phyloP scores from a whole-genome alignment of 345 rosid species.

The Aquilaria malaccensis region DNA sequence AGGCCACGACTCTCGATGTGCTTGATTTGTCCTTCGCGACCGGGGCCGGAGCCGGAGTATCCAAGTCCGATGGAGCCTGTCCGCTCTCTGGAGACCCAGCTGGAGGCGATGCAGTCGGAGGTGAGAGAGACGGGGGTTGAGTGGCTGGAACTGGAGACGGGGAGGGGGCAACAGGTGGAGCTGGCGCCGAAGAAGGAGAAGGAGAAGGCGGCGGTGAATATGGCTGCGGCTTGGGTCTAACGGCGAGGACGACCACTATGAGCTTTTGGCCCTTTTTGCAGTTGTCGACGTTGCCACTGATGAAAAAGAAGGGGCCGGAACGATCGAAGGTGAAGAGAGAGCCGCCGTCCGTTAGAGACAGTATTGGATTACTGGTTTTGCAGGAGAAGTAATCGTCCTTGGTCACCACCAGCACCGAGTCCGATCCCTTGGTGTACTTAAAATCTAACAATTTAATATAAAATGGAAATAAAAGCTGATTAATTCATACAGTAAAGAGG shows the following conservation, averaged over 20 bases:
- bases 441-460: constrained; percentile 41
- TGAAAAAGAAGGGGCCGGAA: constrained; percentile 81
- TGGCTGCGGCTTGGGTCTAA: constrained; percentile 20
- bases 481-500: background rate
- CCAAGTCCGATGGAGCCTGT: constrained; percentile 9
- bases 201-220: constrained; percentile 27
- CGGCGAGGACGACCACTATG: constrained; percentile 53
- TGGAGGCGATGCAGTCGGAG: constrained; percentile 9
- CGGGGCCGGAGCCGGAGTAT: constrained; percentile 30
- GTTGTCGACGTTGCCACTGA: constrained; percentile 51
- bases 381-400: constrained; percentile 50
- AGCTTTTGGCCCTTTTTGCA: constrained; percentile 69
- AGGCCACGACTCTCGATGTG: constrained; percentile 10
- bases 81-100: constrained; percentile 12
- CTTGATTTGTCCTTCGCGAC: constrained; percentile 10
- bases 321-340: constrained; percentile 50
- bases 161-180: constrained; percentile 7
- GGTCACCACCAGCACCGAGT: constrained; percentile 59
- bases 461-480: background rate
- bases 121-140: background rate
- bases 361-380: constrained; percentile 45
- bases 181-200: constrained; percentile 12
- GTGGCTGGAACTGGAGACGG: constrained; percentile 10
- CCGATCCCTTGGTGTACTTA: constrained; percentile 57
- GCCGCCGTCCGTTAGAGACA: constrained; percentile 43